Evolutionary conservation across 129 eudicot genomes (phyloP), one percentile per base, ranked within the genome.

Genomic region (Erigeron canadensis): DNA sequence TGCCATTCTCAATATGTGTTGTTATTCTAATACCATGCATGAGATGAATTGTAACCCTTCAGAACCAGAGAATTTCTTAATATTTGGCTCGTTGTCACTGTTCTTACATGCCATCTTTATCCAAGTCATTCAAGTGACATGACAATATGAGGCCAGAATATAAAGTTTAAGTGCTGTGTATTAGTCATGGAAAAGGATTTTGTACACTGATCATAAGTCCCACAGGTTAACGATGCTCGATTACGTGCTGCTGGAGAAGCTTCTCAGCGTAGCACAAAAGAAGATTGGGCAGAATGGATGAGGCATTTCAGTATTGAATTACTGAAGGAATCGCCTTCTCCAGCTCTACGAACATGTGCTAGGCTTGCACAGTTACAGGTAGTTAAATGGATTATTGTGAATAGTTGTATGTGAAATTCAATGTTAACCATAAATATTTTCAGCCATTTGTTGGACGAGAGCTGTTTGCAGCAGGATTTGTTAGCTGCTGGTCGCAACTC

Each of bases 281-380:
- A 95, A 81, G 99, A 95, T 73, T 95, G 99, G 99, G 97, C 96
- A 37, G 99, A 95, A 82, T 95, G 99, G 99, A 95, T 95, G 99
- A 82, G 99, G 75, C 99, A 95, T 90, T 95, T 90, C 75, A 90
- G 99, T 82, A 90, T 90, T 71, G 99, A 90, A 57, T 85, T 95
- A 72, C 82, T 95, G 41, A 95, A 89, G 83, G 97, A 95, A 76
- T 95, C 99, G 22, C 97, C 99, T 75, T 82, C 96, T 74, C 97
- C 97, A 41, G 97, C 99, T 76, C 69, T 95, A 62, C 78, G 96
- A 75, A 90, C 99, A 1, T 90, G 97, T 86, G 99, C 99, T 62
- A 87, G 87, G 84, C 97, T 90, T 80, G 99, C 99, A 67, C 97
- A 95, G 80, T 88, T 90, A 50, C 97, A 89, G 91, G 99, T 95